Percentiles rank a stretch among this genome's conserved stretches.
Conservation (phyloP, 345 rosid genomes). For the Moringa oleifera region DNA sequence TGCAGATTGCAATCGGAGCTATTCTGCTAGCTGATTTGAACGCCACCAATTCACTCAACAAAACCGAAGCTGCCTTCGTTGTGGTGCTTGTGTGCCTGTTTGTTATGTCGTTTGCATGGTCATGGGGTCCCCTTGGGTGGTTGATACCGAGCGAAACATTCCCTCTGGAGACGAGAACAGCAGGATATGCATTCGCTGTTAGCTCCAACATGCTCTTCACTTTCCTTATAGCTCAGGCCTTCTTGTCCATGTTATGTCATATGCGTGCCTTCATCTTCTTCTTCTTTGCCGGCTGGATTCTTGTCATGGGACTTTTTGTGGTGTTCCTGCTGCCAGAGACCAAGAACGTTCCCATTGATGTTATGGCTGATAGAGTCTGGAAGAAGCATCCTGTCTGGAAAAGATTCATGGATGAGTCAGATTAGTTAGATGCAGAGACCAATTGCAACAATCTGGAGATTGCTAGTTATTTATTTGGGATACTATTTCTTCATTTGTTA, state of each 20-base stretch:
- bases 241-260: slow-evolving; percentile 43
- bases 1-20: slow-evolving; percentile 22
- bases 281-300: slow-evolving; percentile 43
- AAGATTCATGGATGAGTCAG: no score
- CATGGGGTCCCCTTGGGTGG: slow-evolving; percentile 67
- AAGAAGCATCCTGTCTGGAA: slow-evolving; percentile 50
- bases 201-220: slow-evolving; percentile 51
- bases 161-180: slow-evolving; percentile 41
- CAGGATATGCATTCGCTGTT: slow-evolving; percentile 37
- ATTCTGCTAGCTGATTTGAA: slow-evolving; percentile 19
- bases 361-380: slow-evolving; percentile 36
- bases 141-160: slow-evolving; percentile 53
- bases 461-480: no score
- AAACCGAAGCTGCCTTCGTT: slow-evolving; percentile 20
- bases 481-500: no score
- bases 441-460: no score
- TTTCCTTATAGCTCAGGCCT: slow-evolving; percentile 42
- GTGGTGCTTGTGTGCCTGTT: slow-evolving; percentile 33
- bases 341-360: slow-evolving; percentile 39
- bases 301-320: slow-evolving; percentile 37
- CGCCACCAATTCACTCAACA: slow-evolving; percentile 15
- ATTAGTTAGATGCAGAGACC: no score
- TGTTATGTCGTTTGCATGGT: slow-evolving; percentile 55
- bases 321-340: slow-evolving; percentile 43
- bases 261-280: slow-evolving; percentile 48